Evolutionary conservation across 768 basidiomycete species (phyloP).

Genomic region (Boletus bicolor): DNA sequence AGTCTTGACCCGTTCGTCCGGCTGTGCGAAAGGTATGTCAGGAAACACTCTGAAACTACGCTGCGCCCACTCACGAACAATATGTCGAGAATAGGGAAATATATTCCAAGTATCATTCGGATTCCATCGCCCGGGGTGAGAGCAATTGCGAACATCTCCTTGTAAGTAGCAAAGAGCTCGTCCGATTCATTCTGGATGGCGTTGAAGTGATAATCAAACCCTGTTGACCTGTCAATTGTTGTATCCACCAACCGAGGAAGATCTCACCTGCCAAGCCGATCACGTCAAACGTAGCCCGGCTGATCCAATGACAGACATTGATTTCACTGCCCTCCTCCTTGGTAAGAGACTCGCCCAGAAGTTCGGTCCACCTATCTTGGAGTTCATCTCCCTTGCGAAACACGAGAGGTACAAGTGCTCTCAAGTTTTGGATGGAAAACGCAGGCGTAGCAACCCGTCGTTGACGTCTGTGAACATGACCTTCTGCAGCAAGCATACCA

Average conservation of each 20-base stretch:
- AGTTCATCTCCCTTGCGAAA: slow-evolving; percentile 66
- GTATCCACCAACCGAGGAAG: neutral
- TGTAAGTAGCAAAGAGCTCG: slow-evolving; percentile 74
- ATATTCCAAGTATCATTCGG: slow-evolving; percentile 49
- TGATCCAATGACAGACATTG: slow-evolving; percentile 80
- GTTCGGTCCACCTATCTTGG: slow-evolving; percentile 55
- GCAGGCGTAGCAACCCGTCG: slow-evolving; percentile 73
- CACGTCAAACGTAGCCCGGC: slow-evolving; percentile 84
- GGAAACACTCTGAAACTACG: neutral
- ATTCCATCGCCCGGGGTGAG: slow-evolving; percentile 52
- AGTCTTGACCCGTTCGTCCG: slow-evolving; percentile 47
- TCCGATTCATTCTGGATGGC: slow-evolving; percentile 78
- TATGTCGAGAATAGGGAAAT: slow-evolving; percentile 52
- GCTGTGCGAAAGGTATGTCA: slow-evolving; percentile 37
- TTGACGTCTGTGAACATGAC: slow-evolving; percentile 75
- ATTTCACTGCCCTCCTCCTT: slow-evolving; percentile 36
- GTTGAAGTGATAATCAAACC: slow-evolving; percentile 85
- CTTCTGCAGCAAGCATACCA: slow-evolving; percentile 80
- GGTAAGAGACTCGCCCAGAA: slow-evolving; percentile 34
- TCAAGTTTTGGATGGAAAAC: slow-evolving; percentile 76
- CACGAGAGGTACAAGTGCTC: slow-evolving; percentile 66
- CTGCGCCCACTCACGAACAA: slow-evolving; percentile 49
- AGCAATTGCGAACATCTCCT: slow-evolving; percentile 78
- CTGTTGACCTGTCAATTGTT: slow-evolving; percentile 35
- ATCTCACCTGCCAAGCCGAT: slow-evolving; percentile 82